phyloP scores from a whole-genome alignment of 1,139 yeast genomes.

The Nadsonia commutata region DNA sequence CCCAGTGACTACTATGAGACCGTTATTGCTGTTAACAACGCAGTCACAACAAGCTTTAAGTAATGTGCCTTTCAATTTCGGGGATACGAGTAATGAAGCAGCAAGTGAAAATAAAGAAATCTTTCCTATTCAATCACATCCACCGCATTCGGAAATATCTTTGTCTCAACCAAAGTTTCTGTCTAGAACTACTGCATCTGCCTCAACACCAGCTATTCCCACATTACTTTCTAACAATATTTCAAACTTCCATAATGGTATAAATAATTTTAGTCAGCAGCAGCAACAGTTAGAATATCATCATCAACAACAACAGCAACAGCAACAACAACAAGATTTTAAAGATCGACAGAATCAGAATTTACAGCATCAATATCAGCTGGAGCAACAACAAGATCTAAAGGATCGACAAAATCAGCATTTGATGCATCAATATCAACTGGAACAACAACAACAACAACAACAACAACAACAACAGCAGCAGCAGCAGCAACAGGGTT shows the following conservation, averaged over 20 bases:
- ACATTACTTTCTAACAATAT: neutral
- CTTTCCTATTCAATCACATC: constrained; percentile 3
- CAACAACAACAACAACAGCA: constrained; percentile 4
- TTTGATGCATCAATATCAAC: constrained; percentile 1
- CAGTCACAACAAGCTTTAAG: neutral
- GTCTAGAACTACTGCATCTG: neutral
- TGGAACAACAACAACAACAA: constrained; percentile 1
- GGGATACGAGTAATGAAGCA: neutral
- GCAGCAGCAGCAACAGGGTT: too few species aligned
- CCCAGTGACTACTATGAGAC: neutral
- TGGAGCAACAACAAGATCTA: neutral
- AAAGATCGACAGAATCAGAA: constrained; percentile 1
- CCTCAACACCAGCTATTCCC: neutral
- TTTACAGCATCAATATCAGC: constrained; percentile 3
- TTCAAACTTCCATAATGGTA: neutral
- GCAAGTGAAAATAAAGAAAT: neutral
- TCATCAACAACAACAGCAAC: neutral
- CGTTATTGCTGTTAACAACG: neutral
- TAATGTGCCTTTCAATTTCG: neutral
- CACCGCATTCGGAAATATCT: neutral
- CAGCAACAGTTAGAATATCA: neutral
- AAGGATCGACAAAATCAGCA: constrained; percentile 1
- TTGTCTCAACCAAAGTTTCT: neutral
- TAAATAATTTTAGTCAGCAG: neutral
- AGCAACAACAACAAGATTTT: constrained; percentile 1